phyloP scores from a whole-genome alignment of 2,329 filamentous ascomycete species.

The Nemania serpens region DNA sequence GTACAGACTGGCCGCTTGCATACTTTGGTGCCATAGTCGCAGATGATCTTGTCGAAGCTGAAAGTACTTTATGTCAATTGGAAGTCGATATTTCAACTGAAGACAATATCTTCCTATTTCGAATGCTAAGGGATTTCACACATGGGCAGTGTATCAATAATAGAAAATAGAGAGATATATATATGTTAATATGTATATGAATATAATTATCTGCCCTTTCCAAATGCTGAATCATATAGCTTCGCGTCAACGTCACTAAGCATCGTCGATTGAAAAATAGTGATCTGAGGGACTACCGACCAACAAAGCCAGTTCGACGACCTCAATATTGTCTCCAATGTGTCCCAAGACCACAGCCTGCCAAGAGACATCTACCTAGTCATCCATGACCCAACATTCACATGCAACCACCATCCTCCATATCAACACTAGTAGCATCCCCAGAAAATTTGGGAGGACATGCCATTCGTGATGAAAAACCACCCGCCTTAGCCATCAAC shows the following conservation, averaged over 20 bases:
- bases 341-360: too few species aligned
- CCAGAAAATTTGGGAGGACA: background rate
- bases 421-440: background rate
- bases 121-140: background rate
- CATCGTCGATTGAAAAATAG: background rate
- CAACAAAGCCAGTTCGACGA: background rate
- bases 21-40: conserved; percentile 35
- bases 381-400: conserved; percentile 18
- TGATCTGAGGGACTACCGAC: background rate
- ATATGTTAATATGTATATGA: background rate
- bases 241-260: conserved; percentile 23
- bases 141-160: too few species aligned
- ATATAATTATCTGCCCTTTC: background rate
- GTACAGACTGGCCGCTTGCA: conserved; percentile 32
- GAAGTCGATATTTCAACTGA: background rate
- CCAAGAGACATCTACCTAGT: too few species aligned
- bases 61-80: background rate
- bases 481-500: background rate
- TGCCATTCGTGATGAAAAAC: conserved; percentile 12
- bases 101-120: background rate
- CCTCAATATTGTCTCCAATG: too few species aligned
- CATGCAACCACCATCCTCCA: conserved; percentile 6
- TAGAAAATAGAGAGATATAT: too few species aligned
- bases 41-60: background rate
- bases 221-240: conserved; percentile 2